phyloP scores from a whole-genome alignment of 371 early-diverging fungal species.

The Rhizopus sp. region DNA sequence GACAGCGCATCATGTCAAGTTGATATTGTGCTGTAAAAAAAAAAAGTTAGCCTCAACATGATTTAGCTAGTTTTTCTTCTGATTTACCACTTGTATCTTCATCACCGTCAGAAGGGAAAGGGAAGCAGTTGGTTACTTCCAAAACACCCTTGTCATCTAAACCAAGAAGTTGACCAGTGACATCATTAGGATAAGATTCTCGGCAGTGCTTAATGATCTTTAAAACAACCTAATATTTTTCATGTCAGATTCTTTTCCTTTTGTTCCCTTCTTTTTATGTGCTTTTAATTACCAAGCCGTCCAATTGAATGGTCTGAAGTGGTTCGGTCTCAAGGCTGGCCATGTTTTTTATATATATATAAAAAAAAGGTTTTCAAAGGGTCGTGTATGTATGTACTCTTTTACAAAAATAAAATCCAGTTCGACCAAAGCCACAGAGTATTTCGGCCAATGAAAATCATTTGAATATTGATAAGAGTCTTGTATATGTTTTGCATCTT shows the following conservation, averaged over 20 bases:
- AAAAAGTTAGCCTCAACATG: neutral
- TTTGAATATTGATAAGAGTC: too few relatives aligned
- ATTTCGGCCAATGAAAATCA: too few relatives aligned
- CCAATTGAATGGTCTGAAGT: slow-evolving; percentile 30
- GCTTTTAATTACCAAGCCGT: slow-evolving; percentile 27
- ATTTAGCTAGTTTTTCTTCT: neutral
- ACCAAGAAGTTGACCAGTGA: slow-evolving; percentile 90
- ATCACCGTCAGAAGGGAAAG: slow-evolving; percentile 70
- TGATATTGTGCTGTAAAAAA: slow-evolving; percentile 80
- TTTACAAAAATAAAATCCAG: too few relatives aligned
- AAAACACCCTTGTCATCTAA: slow-evolving; percentile 82
- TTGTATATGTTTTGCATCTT: too few relatives aligned
- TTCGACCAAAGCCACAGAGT: too few relatives aligned
- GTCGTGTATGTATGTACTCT: too few relatives aligned
- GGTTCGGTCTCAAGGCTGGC: slow-evolving; percentile 21
- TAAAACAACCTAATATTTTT: slow-evolving; percentile 69
- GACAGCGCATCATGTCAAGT: slow-evolving; percentile 89
- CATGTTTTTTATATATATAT: slow-evolving; percentile 2
- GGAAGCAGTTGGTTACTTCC: slow-evolving; percentile 91
- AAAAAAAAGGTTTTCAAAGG: neutral
- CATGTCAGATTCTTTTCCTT: slow-evolving; percentile 2
- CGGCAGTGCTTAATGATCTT: slow-evolving; percentile 97
- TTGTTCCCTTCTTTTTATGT: neutral
- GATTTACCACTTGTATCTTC: slow-evolving; percentile 51
- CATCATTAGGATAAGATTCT: slow-evolving; percentile 76